Percentiles rank a stretch among this genome's conserved stretches.
These are phyloP conservation scores for Arachnomyces sp. DNA, from an alignment of 2,329 filamentous ascomycete species.

Conservation along the genomic window DNA sequence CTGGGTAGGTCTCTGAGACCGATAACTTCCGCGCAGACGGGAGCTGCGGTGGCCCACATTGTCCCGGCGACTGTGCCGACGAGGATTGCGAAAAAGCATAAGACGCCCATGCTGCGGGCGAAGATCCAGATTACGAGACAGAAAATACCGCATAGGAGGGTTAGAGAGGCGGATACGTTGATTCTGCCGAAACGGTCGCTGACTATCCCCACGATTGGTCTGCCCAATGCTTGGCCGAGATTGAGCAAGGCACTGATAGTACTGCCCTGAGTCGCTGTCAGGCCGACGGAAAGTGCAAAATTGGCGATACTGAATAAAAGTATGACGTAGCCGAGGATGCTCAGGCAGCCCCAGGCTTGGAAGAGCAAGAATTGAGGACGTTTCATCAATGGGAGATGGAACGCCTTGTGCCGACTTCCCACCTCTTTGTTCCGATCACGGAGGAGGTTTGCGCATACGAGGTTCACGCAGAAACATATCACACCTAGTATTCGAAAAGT, in stretches of 20 bases:
- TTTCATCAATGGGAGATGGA: constrained; percentile 47
- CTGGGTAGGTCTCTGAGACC: constrained; percentile 51
- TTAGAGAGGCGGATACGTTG: constrained; percentile 53
- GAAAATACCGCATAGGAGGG: constrained; percentile 50
- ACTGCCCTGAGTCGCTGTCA: constrained; percentile 53
- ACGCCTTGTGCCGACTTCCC: constrained; percentile 44
- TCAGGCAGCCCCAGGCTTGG: constrained; percentile 53
- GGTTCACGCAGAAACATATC: constrained; percentile 46
- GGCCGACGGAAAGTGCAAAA: constrained; percentile 53
- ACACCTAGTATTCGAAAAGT: constrained; percentile 56
- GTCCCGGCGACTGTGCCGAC: constrained; percentile 54
- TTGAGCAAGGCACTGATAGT: constrained; percentile 58
- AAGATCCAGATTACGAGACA: constrained; percentile 57
- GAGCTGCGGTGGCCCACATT: constrained; percentile 52
- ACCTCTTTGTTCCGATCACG: constrained; percentile 53
- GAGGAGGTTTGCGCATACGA: constrained; percentile 47
- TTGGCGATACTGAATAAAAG: constrained; percentile 58
- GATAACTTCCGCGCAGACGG: constrained; percentile 55
- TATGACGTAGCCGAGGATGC: constrained; percentile 59
- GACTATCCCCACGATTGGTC: constrained; percentile 57
- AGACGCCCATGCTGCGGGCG: constrained; percentile 49
- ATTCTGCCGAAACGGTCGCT: constrained; percentile 55
- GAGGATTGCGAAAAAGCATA: constrained; percentile 53
- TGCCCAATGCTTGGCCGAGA: constrained; percentile 49
- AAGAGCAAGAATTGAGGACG: constrained; percentile 51